phyloP scores from a whole-genome alignment of 257 asterid genomes.

The Primulina eburnea region DNA sequence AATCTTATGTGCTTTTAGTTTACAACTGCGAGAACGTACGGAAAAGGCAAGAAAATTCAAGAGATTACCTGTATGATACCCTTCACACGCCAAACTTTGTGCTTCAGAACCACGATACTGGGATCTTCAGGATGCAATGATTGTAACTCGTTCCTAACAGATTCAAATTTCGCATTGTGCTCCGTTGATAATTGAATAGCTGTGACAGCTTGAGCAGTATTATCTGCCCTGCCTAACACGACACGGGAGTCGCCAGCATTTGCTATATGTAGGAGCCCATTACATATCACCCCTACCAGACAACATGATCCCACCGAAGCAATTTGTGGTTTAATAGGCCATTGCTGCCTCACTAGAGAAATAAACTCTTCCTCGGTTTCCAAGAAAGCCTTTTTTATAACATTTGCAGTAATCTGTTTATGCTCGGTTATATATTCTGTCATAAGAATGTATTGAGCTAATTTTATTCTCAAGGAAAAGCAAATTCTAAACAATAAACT shows the following conservation, averaged over 20 bases:
- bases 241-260: conserved; percentile 32
- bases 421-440: conserved; percentile 27
- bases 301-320: conserved; percentile 32
- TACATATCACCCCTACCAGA: conserved; percentile 24
- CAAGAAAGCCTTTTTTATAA: conserved; percentile 31
- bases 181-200: conserved; percentile 32
- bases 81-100: conserved; percentile 35
- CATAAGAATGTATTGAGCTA: too few species aligned
- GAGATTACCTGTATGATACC: conserved; percentile 35
- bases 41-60: too few species aligned
- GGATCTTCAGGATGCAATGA: conserved; percentile 33
- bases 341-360: conserved; percentile 24
- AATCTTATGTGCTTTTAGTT: too few species aligned
- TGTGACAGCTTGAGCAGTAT: conserved; percentile 19
- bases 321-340: conserved; percentile 28
- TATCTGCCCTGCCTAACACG: conserved; percentile 30
- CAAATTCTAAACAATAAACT: too few species aligned
- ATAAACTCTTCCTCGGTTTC: conserved; percentile 36
- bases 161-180: conserved; percentile 30
- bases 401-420: conserved; percentile 26
- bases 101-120: conserved; percentile 25
- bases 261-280: conserved; percentile 22
- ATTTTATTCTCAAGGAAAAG: too few species aligned
- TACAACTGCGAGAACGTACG: too few species aligned
- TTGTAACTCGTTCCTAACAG: conserved; percentile 32